A percentile compares a stretch with the other conserved stretches of the same genome.
phyloP scores from a whole-genome alignment of 1,284 basidiomycete genomes.

The Cutaneotrichosporon curvatum region DNA sequence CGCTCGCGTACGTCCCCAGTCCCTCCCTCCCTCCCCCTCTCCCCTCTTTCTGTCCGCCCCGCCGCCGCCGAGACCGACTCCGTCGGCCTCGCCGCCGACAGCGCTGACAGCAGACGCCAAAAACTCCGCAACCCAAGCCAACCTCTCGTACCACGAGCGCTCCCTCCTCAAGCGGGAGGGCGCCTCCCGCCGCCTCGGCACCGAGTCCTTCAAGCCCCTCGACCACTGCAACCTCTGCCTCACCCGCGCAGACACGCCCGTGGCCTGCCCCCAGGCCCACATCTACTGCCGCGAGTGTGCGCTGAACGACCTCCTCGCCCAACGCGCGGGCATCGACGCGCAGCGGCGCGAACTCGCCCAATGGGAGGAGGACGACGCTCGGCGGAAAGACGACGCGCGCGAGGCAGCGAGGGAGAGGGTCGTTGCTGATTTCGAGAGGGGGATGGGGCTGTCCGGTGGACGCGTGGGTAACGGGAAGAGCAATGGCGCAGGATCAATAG shows the following conservation, averaged over 20 bases:
- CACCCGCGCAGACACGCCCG: constrained; percentile 66
- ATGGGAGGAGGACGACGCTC: constrained; percentile 66
- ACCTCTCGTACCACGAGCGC: constrained; percentile 44
- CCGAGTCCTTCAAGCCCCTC: constrained; percentile 81
- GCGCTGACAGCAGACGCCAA: constrained; percentile 35
- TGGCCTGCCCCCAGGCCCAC: constrained; percentile 76
- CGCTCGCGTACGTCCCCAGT: too few species aligned
- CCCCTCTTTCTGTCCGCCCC: too few species aligned
- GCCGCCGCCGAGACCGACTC: too few species aligned
- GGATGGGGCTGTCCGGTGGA: constrained; percentile 59
- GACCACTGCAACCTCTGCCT: constrained; percentile 81
- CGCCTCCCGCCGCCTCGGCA: constrained; percentile 64
- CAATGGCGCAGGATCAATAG: too few species aligned
- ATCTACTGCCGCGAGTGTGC: constrained; percentile 81
- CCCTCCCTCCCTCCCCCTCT: too few species aligned
- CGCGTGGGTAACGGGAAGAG: constrained; percentile 3
- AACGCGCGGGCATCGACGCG: constrained; percentile 80
- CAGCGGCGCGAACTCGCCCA: constrained; percentile 69
- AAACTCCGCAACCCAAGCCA: constrained; percentile 43
- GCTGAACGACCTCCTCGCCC: constrained; percentile 46
- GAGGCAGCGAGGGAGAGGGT: constrained; percentile 75
- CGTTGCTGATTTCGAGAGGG: constrained; percentile 73
- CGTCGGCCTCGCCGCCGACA: too few species aligned
- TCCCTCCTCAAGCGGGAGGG: constrained; percentile 35
- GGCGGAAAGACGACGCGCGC: constrained; percentile 59